Base-by-base conservation (phyloP, 371 early-diverging fungal genomes). In the Mucor irregularis region DNA sequence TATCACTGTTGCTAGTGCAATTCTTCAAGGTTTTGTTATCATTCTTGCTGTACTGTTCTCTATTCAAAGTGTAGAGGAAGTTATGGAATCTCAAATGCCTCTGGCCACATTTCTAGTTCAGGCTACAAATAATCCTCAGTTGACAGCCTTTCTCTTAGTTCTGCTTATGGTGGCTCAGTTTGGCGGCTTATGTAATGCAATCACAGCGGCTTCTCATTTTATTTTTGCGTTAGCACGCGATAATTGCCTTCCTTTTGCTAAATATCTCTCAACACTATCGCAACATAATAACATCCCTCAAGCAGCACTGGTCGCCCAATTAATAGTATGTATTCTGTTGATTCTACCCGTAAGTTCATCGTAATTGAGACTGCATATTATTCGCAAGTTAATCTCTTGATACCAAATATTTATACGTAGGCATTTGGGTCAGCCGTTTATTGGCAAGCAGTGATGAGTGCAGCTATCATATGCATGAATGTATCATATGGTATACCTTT, bases 51-150 rank as follows among this genome's bases (percentile, higher is more conserved):
- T 57, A 13, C 38, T 77, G 14, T 73, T 77, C 37, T 64, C 73
- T 10, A 69, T 73, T 16, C 74, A 76, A 61, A 69, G 73, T 16
- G 69, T 76, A 2, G 69, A 73, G 0, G 61, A 43, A 14, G 29
- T 69, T 17, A 28, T 56, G 4, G 17, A n/a, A 3, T 61, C 66
- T 3, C 26, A 31, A 3, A 56, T 56, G 42, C 66, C 70, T 0
- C 33, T 62, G 7, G 63, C 63, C 17, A 59, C 55, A 5, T 61
- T 66, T 30, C 59, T 69, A 29, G 14, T 51, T 6, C 53, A 35
- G 1, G 57, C 65, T 3, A 66, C 63, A n/a, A 48, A 37, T 17
- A 56, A 53, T 34, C 40, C 37, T 3, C 29, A 26, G 0, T 16
- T 69, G 2, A 46, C 61, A 17, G 53, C 52, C 16, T 69, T 69